These are phyloP conservation scores for Lycium barbarum DNA, from an alignment of 257 asterid species.

Conservation along the genomic window DNA sequence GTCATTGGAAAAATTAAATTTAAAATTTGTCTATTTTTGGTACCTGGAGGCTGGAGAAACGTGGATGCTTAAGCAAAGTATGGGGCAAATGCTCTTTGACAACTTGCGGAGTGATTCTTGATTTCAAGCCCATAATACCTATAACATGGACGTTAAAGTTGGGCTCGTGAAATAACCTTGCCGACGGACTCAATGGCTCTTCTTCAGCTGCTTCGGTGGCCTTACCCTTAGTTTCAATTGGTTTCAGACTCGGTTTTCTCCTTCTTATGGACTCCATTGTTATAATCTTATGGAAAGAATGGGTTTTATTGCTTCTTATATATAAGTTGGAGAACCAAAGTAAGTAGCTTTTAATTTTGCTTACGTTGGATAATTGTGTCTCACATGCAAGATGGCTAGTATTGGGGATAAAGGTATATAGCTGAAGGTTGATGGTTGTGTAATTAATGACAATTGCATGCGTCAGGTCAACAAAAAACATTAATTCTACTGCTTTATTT, in stretches of 20 bases:
- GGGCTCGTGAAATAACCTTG: constrained; percentile 28
- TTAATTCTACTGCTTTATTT: not conserved
- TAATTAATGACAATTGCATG: not conserved
- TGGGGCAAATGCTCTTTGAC: not conserved
- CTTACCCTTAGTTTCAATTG: not conserved
- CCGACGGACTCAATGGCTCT: constrained; percentile 16
- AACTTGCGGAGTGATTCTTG: not conserved
- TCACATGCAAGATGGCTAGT: not conserved
- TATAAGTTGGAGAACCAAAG: not conserved
- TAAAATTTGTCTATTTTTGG: not conserved
- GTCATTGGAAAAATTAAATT: not conserved
- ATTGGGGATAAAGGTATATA: not conserved
- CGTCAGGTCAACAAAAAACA: not conserved
- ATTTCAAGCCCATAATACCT: not conserved
- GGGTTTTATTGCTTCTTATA: not conserved
- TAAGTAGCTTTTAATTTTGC: constrained; percentile 9
- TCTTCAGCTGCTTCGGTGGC: not conserved
- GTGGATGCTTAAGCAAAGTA: constrained; percentile 31
- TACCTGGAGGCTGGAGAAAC: constrained; percentile 26
- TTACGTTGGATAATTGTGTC: not conserved
- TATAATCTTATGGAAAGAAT: not conserved
- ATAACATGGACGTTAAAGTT: not conserved
- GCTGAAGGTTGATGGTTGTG: constrained; percentile 14
- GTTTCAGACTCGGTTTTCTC: constrained; percentile 3
- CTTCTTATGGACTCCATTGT: constrained; percentile 15